Percentiles rank a stretch among this genome's conserved stretches.
phyloP scores from a whole-genome alignment of 2,329 filamentous ascomycete species.

The Pseudogymnoascus sp. region DNA sequence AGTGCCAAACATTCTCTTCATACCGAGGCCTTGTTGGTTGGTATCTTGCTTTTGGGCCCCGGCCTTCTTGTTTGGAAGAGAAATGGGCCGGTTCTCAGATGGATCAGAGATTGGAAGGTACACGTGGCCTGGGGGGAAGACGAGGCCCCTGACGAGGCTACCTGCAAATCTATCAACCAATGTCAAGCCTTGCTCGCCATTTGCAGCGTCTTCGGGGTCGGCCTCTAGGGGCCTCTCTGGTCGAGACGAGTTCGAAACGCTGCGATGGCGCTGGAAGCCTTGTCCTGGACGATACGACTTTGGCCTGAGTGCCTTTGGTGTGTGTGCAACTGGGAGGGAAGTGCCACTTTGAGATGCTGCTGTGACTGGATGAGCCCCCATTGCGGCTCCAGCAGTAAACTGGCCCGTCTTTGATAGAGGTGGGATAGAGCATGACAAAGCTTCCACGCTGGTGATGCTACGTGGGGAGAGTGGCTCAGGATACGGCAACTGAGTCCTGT shows the following conservation, averaged over 20 bases:
- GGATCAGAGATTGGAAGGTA: constrained; percentile 63
- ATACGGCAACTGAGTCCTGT: neutral
- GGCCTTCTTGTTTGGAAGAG: constrained; percentile 37
- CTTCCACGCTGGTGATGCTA: constrained; percentile 53
- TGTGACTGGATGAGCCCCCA: constrained; percentile 51
- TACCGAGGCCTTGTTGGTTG: constrained; percentile 63
- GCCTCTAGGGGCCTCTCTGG: constrained; percentile 29
- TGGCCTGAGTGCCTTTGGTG: constrained; percentile 53
- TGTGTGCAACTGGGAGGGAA: constrained; percentile 47
- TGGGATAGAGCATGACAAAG: constrained; percentile 58
- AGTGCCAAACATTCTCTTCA: constrained; percentile 80
- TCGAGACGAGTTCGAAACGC: constrained; percentile 66
- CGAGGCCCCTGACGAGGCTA: constrained; percentile 77
- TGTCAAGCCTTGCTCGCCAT: neutral
- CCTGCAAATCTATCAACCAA: constrained; percentile 50
- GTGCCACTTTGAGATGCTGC: constrained; percentile 42
- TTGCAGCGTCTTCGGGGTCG: neutral
- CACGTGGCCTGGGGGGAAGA: constrained; percentile 75
- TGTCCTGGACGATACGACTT: constrained; percentile 47
- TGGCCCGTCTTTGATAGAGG: constrained; percentile 41
- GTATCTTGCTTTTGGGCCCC: constrained; percentile 42
- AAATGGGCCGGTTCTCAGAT: constrained; percentile 47
- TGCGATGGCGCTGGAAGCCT: constrained; percentile 75
- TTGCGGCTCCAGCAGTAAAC: constrained; percentile 34
- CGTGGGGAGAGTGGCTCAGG: constrained; percentile 41